Evolutionary conservation across 768 basidiomycete species (phyloP), one percentile per base, ranked within the genome.

Genomic region (Udeniomyces megalosporus): DNA sequence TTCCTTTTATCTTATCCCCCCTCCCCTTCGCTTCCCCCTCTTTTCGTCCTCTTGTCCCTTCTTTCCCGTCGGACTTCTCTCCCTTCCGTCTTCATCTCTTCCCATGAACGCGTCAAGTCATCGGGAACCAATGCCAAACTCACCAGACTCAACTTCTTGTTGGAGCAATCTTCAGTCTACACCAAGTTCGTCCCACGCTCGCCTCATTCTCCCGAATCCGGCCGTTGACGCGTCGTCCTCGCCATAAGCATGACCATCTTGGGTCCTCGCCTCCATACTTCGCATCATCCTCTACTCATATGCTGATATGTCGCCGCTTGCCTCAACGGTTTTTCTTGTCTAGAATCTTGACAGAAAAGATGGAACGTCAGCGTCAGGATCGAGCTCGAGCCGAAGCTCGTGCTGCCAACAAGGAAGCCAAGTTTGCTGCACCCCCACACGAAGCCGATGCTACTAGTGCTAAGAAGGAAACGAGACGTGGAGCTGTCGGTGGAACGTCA

Each of bases 91-190:
- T 8, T 42, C 38, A 8, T 8, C 17, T 17, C 38, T 8, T 17
- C 38, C 17, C 38, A 42, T 42, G 38, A 17, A 8, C 38, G 8
- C 38, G 38, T 17, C 38, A 8, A 42, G 38, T 17, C 38, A 42
- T 8, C 8, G 8, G 38, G 38, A 6, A 63, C 55, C 28, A 26
- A 29, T 3, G 7, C 2, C 6, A 28, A 53, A 10, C 35, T 63
- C 22, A 15, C 46, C 20, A 77, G 80, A 11, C 80, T 88, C 22
- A 77, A 81, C 58, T 81, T 77, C 55, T 79, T 91, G 28, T 78
- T 91, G 24, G 79, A 88, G 58, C 84, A 84, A 68, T 88, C 86
- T 0, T 79, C 80, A 1, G 77, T 83, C n/a, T 90, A 84, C 68
- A 83, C 87, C 1, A 78, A 76, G 52, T 50, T 54, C 11, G 20